These are phyloP conservation scores for Neoscytalidium dimidiatum DNA, from an alignment of 2,329 filamentous ascomycete genomes.

Conservation along the genomic window DNA sequence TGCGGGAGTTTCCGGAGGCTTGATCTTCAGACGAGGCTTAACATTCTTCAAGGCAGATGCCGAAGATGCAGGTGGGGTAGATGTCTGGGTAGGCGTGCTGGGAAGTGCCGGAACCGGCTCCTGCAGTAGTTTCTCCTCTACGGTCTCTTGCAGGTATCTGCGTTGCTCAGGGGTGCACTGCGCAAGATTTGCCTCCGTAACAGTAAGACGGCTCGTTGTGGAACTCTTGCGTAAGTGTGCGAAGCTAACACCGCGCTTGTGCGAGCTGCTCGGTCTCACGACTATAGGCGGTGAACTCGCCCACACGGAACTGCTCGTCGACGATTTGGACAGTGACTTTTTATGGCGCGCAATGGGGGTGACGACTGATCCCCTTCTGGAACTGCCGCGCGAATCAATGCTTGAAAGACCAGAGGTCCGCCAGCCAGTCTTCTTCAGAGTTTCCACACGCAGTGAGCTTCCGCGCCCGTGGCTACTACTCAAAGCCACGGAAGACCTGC, in stretches of 20 bases:
- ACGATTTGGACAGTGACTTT: constrained; percentile 38
- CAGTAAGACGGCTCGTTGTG: constrained; percentile 40
- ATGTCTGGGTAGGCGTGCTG: constrained; percentile 12
- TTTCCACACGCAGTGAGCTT: constrained; percentile 45
- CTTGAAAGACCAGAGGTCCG: constrained; percentile 34
- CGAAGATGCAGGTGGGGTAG: not conserved
- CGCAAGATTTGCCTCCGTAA: constrained; percentile 23
- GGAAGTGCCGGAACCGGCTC: constrained; percentile 17
- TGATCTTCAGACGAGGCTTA: constrained; percentile 16
- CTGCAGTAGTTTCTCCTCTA: constrained; percentile 33
- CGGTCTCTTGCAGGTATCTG: constrained; percentile 28
- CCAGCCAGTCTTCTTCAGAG: constrained; percentile 37
- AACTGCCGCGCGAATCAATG: constrained; percentile 30
- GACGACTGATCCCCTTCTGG: constrained; percentile 29
- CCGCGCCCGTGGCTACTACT: constrained; percentile 37
- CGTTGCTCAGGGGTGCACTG: constrained; percentile 36
- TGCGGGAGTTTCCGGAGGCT: constrained; percentile 39
- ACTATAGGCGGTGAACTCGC: constrained; percentile 51
- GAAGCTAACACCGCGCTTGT: constrained; percentile 66
- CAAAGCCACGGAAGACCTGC: not conserved
- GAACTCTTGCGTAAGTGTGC: constrained; percentile 54
- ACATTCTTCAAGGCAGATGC: not conserved
- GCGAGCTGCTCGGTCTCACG: constrained; percentile 51
- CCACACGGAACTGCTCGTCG: constrained; percentile 48
- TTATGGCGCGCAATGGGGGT: constrained; percentile 20